A percentile compares a stretch with the other conserved stretches of the same genome.
phyloP scores from a whole-genome alignment of 2,329 filamentous ascomycete species.

The Colletotrichum limetticola region DNA sequence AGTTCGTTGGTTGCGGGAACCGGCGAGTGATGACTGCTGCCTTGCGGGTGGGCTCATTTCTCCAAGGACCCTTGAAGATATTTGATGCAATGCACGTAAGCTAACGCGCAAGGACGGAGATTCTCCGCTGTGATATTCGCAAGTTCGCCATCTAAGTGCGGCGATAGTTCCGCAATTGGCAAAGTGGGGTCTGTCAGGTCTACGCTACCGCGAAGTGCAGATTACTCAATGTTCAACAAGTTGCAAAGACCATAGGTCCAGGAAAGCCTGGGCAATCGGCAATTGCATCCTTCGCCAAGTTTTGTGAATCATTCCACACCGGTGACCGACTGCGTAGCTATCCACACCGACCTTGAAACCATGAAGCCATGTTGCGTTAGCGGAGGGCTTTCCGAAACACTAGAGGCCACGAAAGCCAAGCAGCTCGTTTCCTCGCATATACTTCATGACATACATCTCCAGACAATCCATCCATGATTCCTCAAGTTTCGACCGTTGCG shows the following conservation, averaged over 20 bases:
- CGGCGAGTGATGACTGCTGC: neutral
- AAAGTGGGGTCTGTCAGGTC: neutral
- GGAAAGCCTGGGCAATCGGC: neutral
- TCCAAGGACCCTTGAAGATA: neutral
- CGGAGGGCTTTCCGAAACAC: no score
- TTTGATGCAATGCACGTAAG: neutral
- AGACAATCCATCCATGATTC: neutral
- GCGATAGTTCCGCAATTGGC: conserved; percentile 27
- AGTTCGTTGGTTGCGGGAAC: neutral
- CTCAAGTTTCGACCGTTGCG: neutral
- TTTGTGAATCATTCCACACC: neutral
- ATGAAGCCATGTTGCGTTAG: neutral
- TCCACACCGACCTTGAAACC: neutral
- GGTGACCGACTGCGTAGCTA: neutral
- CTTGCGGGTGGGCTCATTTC: neutral
- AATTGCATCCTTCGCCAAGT: neutral
- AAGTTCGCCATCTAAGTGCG: neutral
- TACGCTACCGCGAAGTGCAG: no score
- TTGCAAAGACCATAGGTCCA: neutral
- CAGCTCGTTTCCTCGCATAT: no score
- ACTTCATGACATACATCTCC: neutral
- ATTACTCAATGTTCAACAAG: neutral
- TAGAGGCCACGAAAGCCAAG: no score
- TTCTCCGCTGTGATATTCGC: neutral
- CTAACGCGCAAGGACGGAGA: neutral